Conservation (phyloP, 2,329 filamentous ascomycete genomes). For the Plenodomus lindquistii region DNA sequence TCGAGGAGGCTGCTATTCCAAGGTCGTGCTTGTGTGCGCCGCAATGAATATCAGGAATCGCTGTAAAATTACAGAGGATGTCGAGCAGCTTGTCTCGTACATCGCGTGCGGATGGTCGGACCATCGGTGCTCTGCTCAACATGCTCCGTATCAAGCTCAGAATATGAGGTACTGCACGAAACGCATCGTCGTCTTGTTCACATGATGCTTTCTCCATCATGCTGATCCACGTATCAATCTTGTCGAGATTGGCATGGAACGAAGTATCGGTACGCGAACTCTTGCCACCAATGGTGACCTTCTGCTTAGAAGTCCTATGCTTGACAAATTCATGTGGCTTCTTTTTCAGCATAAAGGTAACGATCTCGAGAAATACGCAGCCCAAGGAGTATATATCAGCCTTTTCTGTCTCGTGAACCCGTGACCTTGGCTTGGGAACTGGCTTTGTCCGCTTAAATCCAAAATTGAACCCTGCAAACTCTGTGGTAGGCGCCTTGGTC, state of each 20-base stretch:
- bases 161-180: slow-evolving; percentile 47
- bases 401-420: slow-evolving; percentile 44
- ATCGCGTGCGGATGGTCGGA: slow-evolving; percentile 47
- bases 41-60: slow-evolving; percentile 42
- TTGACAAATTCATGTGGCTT: slow-evolving; percentile 67
- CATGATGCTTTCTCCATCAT: slow-evolving; percentile 62
- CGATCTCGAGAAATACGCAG: slow-evolving; percentile 72
- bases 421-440: slow-evolving; percentile 29
- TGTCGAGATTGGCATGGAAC: slow-evolving; percentile 71
- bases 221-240: slow-evolving; percentile 71
- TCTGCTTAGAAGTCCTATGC: slow-evolving; percentile 68
- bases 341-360: slow-evolving; percentile 71
- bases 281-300: slow-evolving; percentile 46
- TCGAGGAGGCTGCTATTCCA: slow-evolving; percentile 25
- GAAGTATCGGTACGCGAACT: slow-evolving; percentile 69
- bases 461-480: slow-evolving; percentile 45
- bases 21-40: slow-evolving; percentile 38
- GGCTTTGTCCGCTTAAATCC: slow-evolving; percentile 39
- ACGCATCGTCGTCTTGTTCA: slow-evolving; percentile 42
- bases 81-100: slow-evolving; percentile 46
- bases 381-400: slow-evolving; percentile 75
- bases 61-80: slow-evolving; percentile 35
- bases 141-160: slow-evolving; percentile 48
- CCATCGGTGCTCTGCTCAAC: slow-evolving; percentile 46
- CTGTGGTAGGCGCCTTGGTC: slow-evolving; percentile 38